Evolutionary conservation across 163 green algal genomes (phyloP).

Genomic region (Scenedesmus sp.): DNA sequence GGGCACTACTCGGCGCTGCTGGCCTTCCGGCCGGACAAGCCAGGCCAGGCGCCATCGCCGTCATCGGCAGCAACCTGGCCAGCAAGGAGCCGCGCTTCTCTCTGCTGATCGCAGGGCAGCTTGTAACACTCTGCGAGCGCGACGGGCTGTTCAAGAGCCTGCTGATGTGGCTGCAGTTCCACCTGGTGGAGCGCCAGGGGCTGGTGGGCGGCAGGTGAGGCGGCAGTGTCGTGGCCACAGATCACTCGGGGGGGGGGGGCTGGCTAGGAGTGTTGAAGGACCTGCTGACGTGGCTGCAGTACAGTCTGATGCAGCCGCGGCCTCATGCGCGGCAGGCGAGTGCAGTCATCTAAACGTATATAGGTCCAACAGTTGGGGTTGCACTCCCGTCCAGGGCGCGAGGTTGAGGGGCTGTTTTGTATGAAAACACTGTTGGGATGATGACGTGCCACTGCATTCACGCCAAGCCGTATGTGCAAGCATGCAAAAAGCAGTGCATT

Average conservation of each 20-base stretch:
- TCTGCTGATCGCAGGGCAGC: constrained; percentile 53
- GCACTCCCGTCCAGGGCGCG: too few relatives aligned
- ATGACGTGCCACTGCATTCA: too few relatives aligned
- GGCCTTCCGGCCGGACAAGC: constrained; percentile 71
- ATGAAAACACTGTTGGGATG: too few relatives aligned
- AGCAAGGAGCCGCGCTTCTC: constrained; percentile 47
- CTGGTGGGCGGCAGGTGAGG: constrained; percentile 49
- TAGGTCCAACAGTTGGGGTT: too few relatives aligned
- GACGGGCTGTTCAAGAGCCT: constrained; percentile 64
- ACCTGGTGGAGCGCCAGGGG: constrained; percentile 51
- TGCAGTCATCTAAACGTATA: neutral
- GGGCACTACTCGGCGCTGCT: constrained; percentile 75
- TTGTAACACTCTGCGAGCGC: constrained; percentile 43
- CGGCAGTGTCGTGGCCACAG: constrained; percentile 49
- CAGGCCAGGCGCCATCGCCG: constrained; percentile 53
- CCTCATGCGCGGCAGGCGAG: constrained; percentile 38
- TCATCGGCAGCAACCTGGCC: constrained; percentile 44
- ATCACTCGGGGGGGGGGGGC: too few relatives aligned
- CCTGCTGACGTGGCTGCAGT: constrained; percentile 65
- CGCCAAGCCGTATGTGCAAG: too few relatives aligned
- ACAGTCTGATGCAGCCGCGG: constrained; percentile 53
- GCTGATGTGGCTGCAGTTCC: constrained; percentile 68
- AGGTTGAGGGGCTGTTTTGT: too few relatives aligned
- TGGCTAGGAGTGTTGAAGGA: too few relatives aligned
- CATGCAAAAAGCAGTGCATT: too few relatives aligned